Evolutionary conservation across 805 yeast genomes (phyloP), one percentile per base, ranked within the genome.

Genomic region (Saccharomycopsis capsularis): DNA sequence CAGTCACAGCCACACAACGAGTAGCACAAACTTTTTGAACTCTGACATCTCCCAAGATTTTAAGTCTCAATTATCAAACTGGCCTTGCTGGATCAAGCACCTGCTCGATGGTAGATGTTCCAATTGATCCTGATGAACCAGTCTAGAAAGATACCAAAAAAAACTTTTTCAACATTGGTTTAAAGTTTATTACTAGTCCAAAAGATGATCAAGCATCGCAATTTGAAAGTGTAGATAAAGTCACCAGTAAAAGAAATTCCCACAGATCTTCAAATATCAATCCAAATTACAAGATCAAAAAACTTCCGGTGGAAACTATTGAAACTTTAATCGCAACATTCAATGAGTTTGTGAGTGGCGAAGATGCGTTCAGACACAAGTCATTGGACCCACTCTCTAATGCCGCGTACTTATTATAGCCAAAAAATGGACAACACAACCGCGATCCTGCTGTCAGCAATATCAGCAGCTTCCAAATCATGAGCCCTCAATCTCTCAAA

Each of bases 341-440:
- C 34, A 35, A 25, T 30, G 55, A 51, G 19, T 39, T 42, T 13
- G 42, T 51, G 3, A 41, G 48, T 29, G 19, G 42, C n/a, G 46
- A 39, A 9, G 54, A 51, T 32, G 30, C 44, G 4, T 40, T 36
- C 6, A 27, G 45, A 24, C 48, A 51, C 29, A 51, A 48, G 29
- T 48, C 52, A 2, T 30, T 51, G 11, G 55, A 51, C 32, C 55
- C 55, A 32, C n/a, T 21, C 4, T 48, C 55, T 2, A 23, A 48
- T 4, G 49, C 50, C 4, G 47, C 47, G 4, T 51, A 51, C 47
- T 38, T 51, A 21, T 27, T 51, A 30, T 51, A 51, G 34, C 48
- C 40, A 15, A 42, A 45, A 30, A 30, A 29, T 29, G 32, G 11
- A 29, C 13, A 19, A 9, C 7, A n/a, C 7, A 36, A 19, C n/a